Evolutionary conservation across 2,329 filamentous ascomycete genomes (phyloP), one percentile per base, ranked within the genome.

Genomic region (Aphanocladium album): DNA sequence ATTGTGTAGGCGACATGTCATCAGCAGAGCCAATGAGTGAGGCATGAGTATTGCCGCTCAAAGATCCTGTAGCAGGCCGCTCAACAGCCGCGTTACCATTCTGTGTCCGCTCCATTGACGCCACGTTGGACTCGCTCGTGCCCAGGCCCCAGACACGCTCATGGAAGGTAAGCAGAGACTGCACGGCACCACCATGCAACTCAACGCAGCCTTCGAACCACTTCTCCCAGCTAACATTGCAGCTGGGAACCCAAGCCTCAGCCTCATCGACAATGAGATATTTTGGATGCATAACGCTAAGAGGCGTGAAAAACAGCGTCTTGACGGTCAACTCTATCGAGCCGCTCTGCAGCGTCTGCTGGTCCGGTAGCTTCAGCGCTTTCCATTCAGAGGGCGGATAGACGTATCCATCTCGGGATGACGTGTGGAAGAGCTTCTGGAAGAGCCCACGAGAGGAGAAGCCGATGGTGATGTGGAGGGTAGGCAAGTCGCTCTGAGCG

Each of bases 261-360:
- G 77, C 72, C 0, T 87, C 81, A 70, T 96, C 91, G 1, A 93
- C 73, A 16, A 95, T 79, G 41, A 93, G 79, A 66, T 90, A 93
- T 68, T 96, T 96, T 0, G 90, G 88, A 69, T 96, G 91, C 85
- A 95, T 89, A n/a, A 96, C 88, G 67, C 89, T 91, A 62, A 95
- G 86, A 0, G 91, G 91, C 2, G 87, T 77, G 64, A 93, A 85
- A 72, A 96, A 96, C 8, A 93, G 78, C 64, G 86, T 91, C 76
- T 91, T 93, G 60, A 92, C 83, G 0, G 80, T 77, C 37, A 96
- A 69, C 57, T 92, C 83, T 19, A 96, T 80, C 2, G 84, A 84
- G 0, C 75, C 79, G 4, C 84, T 76, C 37, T 81, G 77, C 2
- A 88, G 70, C 5, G 76, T 65, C 7, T 77, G 73, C 3, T 80